A percentile compares a stretch with the other conserved stretches of the same genome.
These are phyloP conservation scores for Collybiopsis confluens DNA, from an alignment of 768 basidiomycete genomes.

Conservation along the genomic window DNA sequence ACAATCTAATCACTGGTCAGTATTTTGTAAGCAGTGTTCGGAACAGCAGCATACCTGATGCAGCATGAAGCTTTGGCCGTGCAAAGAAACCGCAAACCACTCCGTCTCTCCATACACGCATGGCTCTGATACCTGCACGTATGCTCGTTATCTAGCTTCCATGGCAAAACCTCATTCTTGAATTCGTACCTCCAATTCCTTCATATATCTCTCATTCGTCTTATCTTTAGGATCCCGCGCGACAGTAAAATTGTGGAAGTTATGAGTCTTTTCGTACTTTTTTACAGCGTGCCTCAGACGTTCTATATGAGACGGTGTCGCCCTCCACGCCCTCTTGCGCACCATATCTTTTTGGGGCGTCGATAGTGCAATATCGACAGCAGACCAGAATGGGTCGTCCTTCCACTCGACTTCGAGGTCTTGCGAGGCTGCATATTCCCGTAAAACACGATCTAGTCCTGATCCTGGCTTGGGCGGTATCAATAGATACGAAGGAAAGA, in stretches of 20 bases:
- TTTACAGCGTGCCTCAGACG: conserved; percentile 51
- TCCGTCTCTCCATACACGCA: conserved; percentile 87
- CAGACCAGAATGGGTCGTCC: conserved; percentile 62
- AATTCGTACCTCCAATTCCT: conserved; percentile 69
- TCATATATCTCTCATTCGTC: conserved; percentile 85
- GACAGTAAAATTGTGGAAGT: conserved; percentile 97
- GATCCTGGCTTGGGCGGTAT: conserved; percentile 84
- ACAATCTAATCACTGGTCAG: conserved; percentile 38
- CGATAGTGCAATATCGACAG: conserved; percentile 27
- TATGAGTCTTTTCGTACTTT: conserved; percentile 85
- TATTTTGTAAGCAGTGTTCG: background rate
- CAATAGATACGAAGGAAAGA: conserved; percentile 90
- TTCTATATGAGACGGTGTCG: conserved; percentile 46
- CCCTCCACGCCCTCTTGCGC: conserved; percentile 74
- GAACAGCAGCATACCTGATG: conserved; percentile 65
- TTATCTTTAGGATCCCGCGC: conserved; percentile 80
- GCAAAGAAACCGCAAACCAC: conserved; percentile 90
- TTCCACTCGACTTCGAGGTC: conserved; percentile 18
- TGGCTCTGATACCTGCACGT: conserved; percentile 70
- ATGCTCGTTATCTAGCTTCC: background rate
- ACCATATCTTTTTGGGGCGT: conserved; percentile 53
- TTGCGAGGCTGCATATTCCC: conserved; percentile 25
- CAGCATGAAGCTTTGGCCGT: conserved; percentile 98
- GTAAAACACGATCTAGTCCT: conserved; percentile 46
- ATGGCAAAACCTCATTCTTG: conserved; percentile 1